Conservation (phyloP, 441 rosid species). For the Euphorbia corollata region DNA sequence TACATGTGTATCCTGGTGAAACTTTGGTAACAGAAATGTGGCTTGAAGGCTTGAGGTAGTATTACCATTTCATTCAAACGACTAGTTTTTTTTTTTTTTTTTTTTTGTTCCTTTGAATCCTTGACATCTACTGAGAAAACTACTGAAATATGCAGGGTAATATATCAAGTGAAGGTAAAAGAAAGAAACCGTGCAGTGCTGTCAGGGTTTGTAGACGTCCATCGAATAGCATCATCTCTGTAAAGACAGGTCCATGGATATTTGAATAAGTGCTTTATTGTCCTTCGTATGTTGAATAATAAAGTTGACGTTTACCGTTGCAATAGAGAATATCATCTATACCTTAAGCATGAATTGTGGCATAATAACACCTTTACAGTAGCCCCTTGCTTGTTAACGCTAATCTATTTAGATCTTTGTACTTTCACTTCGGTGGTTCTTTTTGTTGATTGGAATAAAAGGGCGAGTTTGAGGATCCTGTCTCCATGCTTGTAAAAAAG, state of each 20-base stretch:
- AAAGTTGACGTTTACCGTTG: not conserved
- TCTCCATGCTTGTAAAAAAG: no score
- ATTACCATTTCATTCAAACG: not conserved
- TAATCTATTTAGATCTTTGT: no score
- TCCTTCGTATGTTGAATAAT: not conserved
- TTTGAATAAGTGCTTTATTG: not conserved
- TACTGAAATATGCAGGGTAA: slow-evolving; percentile 46
- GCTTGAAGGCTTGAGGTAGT: slow-evolving; percentile 69
- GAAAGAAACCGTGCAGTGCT: slow-evolving; percentile 67
- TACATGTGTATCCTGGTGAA: slow-evolving; percentile 80
- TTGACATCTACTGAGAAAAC: not conserved
- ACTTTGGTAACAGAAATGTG: slow-evolving; percentile 77
- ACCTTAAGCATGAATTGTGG: not conserved
- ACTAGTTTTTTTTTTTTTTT: not conserved
- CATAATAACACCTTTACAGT: not conserved
- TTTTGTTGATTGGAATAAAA: no score
- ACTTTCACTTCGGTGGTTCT: no score
- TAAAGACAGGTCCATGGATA: not conserved
- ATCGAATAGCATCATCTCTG: slow-evolving; percentile 36
- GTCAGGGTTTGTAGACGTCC: slow-evolving; percentile 63
- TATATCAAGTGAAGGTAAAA: slow-evolving; percentile 58
- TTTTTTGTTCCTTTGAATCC: no score
- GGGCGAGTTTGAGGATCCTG: no score
- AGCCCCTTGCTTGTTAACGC: no score
- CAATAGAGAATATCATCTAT: not conserved